Percentiles rank a stretch among this genome's conserved stretches.
These are phyloP conservation scores for Heterobasidion parviporum DNA, from an alignment of 1,284 basidiomycete genomes.

Conservation along the genomic window DNA sequence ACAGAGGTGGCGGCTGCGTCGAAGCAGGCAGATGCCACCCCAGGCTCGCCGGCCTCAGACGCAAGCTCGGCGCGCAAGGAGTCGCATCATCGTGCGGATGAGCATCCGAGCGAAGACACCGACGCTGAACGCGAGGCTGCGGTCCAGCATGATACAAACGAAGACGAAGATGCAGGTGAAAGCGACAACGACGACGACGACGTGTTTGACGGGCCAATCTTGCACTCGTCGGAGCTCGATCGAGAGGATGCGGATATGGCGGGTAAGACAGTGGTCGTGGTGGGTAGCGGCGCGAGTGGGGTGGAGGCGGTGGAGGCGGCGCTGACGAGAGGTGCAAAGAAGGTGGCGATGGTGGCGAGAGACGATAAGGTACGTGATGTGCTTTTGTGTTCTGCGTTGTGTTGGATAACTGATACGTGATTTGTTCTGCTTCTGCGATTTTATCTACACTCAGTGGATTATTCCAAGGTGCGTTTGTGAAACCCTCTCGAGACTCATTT, in stretches of 20 bases:
- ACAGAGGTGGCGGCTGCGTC: neutral
- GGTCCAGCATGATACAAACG: too few species aligned
- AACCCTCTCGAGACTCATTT: too few species aligned
- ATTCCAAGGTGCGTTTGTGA: constrained; percentile 26
- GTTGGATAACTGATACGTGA: neutral
- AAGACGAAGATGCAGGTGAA: too few species aligned
- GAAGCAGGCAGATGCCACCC: too few species aligned
- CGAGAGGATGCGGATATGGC: constrained; percentile 20
- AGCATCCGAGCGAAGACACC: too few species aligned
- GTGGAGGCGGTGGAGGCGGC: constrained; percentile 56
- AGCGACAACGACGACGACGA: constrained; percentile 9
- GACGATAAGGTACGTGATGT: constrained; percentile 21
- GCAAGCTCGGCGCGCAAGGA: neutral
- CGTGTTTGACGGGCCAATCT: constrained; percentile 33
- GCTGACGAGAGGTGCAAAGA: constrained; percentile 33
- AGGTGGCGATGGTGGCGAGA: constrained; percentile 35
- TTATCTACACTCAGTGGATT: constrained; percentile 33
- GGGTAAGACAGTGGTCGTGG: constrained; percentile 42
- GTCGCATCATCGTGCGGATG: neutral
- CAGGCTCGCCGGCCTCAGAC: too few species aligned
- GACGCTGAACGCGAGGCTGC: too few species aligned
- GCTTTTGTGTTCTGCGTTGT: neutral
- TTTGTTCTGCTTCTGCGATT: too few species aligned
- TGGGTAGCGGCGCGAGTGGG: constrained; percentile 54
- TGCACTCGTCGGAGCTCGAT: constrained; percentile 48